Evolutionary conservation across 345 rosid species (phyloP), one percentile per base, ranked within the genome.

Genomic region (Populus deltoides): DNA sequence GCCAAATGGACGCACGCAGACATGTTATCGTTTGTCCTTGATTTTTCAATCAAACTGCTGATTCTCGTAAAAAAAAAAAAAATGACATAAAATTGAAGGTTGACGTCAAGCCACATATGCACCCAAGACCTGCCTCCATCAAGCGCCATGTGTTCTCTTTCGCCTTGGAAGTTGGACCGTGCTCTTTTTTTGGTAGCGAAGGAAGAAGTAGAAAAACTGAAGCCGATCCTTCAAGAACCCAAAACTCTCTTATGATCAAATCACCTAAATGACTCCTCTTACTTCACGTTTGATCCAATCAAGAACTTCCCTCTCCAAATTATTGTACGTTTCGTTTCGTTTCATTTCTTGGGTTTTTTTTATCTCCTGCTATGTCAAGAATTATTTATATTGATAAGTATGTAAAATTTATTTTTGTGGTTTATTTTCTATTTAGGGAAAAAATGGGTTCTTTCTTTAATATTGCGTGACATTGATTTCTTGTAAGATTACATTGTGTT

Each of bases 261-360:
- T 29, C 69, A 29, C n/a, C 71, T 73, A 65, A 77, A 90, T 88
- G 89, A 89, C 41, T 75, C 61, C 85, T 38, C 31, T 82, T 61
- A 85, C 82, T 33, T 81, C 89, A 7, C 89, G 91, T 35, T 79
- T 89, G 83, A 82, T 86, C 77, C 71, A 79, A 45, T 82, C 88
- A 24, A 81, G 77, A 55, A 35, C 85, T 45, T 85, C 89, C n/a
- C 65, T 83, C 22, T 73, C 82, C 24, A 18, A 78, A 73, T 67
- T 83, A 75, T 49, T 67, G 90, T 85, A 81, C 75, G 88, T 77
- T 68, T 67, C 3, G 27, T 22, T n/a, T n/a, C n/a, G n/a, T n/a
- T n/a, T 29, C 39, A 17, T n/a, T 8, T 22, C 7, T 5, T 29
- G 36, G 0, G 3, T 7, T n/a, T 12, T 45, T 3, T 8, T n/a